Percentiles rank a stretch among this genome's conserved stretches.
Evolutionary conservation across 1,139 yeast genomes (phyloP).

Genomic region (Entelexis paramagnoliae): DNA sequence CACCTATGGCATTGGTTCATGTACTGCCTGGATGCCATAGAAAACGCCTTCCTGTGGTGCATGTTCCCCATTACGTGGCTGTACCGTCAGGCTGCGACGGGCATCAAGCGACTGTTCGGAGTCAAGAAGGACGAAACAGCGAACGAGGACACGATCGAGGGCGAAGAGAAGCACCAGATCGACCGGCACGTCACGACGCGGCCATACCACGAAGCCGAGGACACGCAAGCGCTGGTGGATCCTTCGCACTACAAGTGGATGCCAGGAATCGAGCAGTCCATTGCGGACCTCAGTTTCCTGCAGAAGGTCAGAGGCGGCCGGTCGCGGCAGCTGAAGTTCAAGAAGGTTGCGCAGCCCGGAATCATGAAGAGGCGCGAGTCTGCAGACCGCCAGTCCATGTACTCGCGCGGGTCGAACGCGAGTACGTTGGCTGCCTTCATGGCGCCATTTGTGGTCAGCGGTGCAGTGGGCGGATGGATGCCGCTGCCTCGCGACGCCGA

Average conservation of each 20-base stretch:
- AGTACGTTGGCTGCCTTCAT: conserved; percentile 38
- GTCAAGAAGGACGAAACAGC: conserved; percentile 5
- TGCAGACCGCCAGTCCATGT: conserved; percentile 11
- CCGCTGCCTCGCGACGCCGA: conserved; percentile 12
- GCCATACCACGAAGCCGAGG: background rate
- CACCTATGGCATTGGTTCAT: conserved; percentile 41
- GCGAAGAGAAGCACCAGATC: conserved; percentile 5
- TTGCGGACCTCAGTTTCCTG: conserved; percentile 33
- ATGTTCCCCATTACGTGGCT: conserved; percentile 31
- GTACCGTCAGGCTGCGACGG: conserved; percentile 30
- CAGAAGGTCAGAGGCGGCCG: conserved; percentile 37
- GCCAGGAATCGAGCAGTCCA: conserved; percentile 36
- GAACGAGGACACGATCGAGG: background rate
- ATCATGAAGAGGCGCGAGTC: background rate
- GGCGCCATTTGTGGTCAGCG: conserved; percentile 46
- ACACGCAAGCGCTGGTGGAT: conserved; percentile 3
- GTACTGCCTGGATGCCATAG: conserved; percentile 30
- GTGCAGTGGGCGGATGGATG: conserved; percentile 40
- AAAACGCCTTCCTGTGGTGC: conserved; percentile 30
- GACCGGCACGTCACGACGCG: conserved; percentile 8
- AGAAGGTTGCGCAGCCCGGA: background rate
- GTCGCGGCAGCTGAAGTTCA: conserved; percentile 30
- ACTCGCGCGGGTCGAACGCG: conserved; percentile 14
- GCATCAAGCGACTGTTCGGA: conserved; percentile 23
- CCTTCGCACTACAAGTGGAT: conserved; percentile 31